Evolutionary conservation across 257 asterid species (phyloP).

Genomic region (Apocynum venetum): DNA sequence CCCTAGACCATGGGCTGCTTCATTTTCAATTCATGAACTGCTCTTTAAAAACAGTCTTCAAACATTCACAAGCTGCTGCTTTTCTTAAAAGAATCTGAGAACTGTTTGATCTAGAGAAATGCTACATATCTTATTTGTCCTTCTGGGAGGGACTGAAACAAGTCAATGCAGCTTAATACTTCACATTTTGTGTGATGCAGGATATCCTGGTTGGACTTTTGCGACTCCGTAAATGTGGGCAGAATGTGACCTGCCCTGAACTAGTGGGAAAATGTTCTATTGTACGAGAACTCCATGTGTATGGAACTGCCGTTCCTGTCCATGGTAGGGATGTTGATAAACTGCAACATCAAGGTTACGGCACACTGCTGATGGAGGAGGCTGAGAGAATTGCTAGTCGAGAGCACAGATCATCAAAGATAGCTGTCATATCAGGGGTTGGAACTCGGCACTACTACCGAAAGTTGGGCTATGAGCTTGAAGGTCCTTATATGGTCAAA

Average conservation of each 20-base stretch:
- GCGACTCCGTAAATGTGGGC: constrained; percentile 83
- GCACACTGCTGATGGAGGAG: constrained; percentile 94
- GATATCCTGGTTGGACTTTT: constrained; percentile 92
- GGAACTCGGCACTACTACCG: constrained; percentile 97
- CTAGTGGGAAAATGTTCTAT: constrained; percentile 87
- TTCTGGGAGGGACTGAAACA: neutral
- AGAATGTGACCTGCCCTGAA: constrained; percentile 80
- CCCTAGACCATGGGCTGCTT: too few relatives aligned
- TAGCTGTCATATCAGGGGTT: constrained; percentile 92
- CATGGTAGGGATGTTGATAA: constrained; percentile 94
- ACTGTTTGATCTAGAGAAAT: neutral
- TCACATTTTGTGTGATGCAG: constrained; percentile 34
- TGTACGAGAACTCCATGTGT: constrained; percentile 90
- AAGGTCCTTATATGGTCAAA: constrained; percentile 99
- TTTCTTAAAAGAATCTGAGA: neutral
- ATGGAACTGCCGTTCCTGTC: constrained; percentile 97
- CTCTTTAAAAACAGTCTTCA: neutral
- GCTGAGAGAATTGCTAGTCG: constrained; percentile 72
- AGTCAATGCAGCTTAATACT: neutral
- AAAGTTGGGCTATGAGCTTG: constrained; percentile 93
- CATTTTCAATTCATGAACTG: neutral
- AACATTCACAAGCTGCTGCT: neutral
- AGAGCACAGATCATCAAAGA: constrained; percentile 87
- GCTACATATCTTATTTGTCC: neutral
- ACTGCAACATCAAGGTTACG: constrained; percentile 96